Conservation (phyloP, 2,329 filamentous ascomycete species). For the Phyllachora maydis region DNA sequence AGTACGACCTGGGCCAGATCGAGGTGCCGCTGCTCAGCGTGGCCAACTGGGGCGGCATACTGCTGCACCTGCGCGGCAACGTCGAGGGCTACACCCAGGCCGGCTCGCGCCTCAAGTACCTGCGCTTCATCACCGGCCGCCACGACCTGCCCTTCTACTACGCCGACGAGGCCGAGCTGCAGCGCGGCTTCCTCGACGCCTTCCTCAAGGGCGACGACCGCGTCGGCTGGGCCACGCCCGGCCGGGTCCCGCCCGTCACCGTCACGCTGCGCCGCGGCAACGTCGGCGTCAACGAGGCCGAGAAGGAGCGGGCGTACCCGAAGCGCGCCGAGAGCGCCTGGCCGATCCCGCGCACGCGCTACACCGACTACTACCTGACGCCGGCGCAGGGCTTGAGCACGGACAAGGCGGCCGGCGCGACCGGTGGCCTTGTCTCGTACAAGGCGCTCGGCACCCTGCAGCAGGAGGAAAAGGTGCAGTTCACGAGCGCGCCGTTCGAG, state of each 20-base stretch:
- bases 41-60: constrained; percentile 51
- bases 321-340: constrained; percentile 39
- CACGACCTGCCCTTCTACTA: constrained; percentile 60
- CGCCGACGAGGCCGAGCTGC: constrained; percentile 43
- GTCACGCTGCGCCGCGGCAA: constrained; percentile 44
- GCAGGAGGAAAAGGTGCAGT: constrained; percentile 31
- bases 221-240: constrained; percentile 34
- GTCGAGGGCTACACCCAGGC: constrained; percentile 43
- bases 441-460: constrained; percentile 35
- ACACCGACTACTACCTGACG: constrained; percentile 38
- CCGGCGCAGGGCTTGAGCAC: constrained; percentile 18
- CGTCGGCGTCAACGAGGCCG: constrained; percentile 43
- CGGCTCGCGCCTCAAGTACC: constrained; percentile 45
- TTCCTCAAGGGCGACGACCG: constrained; percentile 49
- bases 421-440: constrained; percentile 27
- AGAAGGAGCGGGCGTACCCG: constrained; percentile 31
- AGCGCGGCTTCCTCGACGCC: constrained; percentile 46
- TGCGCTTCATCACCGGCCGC: constrained; percentile 47
- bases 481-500: constrained; percentile 35
- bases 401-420: constrained; percentile 8
- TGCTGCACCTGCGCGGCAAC: constrained; percentile 49
- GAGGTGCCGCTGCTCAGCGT: constrained; percentile 46
- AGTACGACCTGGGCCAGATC: constrained; percentile 44
- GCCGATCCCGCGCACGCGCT: constrained; percentile 45
- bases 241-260: constrained; percentile 37